phyloP scores from a whole-genome alignment of 2,329 filamentous ascomycete genomes.

The Trichophyton schoenleinii region DNA sequence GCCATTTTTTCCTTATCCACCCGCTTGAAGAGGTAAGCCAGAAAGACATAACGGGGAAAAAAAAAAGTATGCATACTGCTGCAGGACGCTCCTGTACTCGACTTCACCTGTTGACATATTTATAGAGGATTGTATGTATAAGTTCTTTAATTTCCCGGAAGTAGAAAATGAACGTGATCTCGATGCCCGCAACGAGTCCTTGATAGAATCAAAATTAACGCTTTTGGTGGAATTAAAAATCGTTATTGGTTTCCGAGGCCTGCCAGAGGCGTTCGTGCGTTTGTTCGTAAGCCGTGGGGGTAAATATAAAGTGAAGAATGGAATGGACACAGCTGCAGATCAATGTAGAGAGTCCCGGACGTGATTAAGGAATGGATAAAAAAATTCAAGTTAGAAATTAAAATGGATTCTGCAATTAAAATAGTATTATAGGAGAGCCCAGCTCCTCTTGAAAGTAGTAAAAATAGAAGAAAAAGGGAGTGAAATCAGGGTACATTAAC shows the following conservation, averaged over 20 bases:
- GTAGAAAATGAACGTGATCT: not conserved
- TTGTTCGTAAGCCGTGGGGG: not conserved
- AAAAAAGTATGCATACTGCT: not conserved
- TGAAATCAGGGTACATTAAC: not conserved
- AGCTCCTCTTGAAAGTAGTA: not conserved
- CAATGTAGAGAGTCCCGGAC: not conserved
- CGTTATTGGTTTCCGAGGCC: not conserved
- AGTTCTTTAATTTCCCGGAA: not conserved
- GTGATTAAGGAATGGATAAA: slow-evolving; percentile 1
- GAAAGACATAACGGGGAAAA: not conserved
- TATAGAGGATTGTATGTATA: not conserved
- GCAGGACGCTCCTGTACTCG: not conserved
- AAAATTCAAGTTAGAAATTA: not conserved
- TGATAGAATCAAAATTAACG: not conserved
- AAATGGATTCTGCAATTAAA: not conserved
- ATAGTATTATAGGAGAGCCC: slow-evolving; percentile 2
- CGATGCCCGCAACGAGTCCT: not conserved
- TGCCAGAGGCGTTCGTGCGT: not conserved
- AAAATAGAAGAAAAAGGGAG: not conserved
- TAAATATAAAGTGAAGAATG: not conserved
- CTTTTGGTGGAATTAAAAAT: not conserved
- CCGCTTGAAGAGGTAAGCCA: not conserved
- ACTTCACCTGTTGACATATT: not conserved
- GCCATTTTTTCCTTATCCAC: too few relatives aligned
- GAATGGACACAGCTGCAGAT: not conserved